Evolutionary conservation across 169 alveolate species (phyloP).

Genomic region (Eimeria falciformis): DNA sequence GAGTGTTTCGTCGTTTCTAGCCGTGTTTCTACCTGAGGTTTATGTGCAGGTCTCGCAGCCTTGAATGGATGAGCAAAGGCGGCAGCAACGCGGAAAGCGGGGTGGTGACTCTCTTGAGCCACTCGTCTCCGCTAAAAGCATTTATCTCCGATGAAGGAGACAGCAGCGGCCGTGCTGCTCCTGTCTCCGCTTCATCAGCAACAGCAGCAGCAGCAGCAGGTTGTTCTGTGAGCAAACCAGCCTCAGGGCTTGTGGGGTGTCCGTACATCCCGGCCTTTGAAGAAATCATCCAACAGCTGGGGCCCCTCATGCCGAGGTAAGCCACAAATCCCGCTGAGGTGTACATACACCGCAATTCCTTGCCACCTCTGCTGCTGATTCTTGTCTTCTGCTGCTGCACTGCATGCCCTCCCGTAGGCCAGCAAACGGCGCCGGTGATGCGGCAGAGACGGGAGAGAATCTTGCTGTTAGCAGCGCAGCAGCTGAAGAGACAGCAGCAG

Average conservation of each 20-base stretch:
- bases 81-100: conserved; percentile 33
- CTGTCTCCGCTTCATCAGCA: not conserved
- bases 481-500: not conserved
- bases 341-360: not conserved
- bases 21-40: not conserved
- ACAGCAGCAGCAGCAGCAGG: not conserved
- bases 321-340: not conserved
- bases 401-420: not conserved
- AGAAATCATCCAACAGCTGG: not conserved
- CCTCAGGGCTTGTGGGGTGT: not conserved
- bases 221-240: not conserved
- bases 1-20: not conserved
- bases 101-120: conserved; percentile 18
- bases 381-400: not conserved
- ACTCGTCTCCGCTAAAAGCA: conserved; percentile 16
- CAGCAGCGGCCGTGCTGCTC: not conserved
- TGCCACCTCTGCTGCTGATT: not conserved
- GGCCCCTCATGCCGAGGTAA: conserved; percentile 29
- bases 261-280: conserved; percentile 27
- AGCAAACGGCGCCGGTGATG: not conserved
- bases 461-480: not conserved
- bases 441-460: not conserved
- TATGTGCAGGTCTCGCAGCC: conserved; percentile 9
- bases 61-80: not conserved
- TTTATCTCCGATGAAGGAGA: not conserved